Conservation (phyloP, 2,329 filamentous ascomycete species). For the Sporothrix globosa region DNA sequence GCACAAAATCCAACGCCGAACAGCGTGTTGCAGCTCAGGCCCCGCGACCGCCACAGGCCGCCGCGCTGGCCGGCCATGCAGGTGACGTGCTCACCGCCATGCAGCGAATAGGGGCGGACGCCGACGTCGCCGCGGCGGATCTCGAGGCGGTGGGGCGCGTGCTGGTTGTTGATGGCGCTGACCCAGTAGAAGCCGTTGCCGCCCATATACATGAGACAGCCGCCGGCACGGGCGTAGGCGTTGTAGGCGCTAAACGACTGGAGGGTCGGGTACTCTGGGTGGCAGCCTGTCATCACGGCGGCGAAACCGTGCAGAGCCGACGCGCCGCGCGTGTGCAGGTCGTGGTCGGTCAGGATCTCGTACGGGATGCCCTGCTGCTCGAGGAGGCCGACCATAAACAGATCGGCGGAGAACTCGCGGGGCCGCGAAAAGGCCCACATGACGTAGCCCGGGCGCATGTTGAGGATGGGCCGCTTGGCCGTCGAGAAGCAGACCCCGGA, state of each 20-base stretch:
- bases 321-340: constrained; percentile 40
- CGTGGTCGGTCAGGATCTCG: constrained; percentile 46
- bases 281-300: constrained; percentile 42
- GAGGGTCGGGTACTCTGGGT: constrained; percentile 44
- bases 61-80: constrained; percentile 36
- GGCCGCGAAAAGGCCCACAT: constrained; percentile 10
- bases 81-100: constrained; percentile 2
- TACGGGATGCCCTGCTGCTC: constrained; percentile 42
- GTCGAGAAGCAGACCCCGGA: constrained; percentile 44
- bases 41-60: constrained; percentile 44
- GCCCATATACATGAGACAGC: constrained; percentile 46
- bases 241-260: constrained; percentile 41
- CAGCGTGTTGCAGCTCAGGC: constrained; percentile 42
- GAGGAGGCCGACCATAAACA: constrained; percentile 44
- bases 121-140: constrained; percentile 11
- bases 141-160: constrained; percentile 39
- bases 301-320: constrained; percentile 36
- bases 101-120: background rate
- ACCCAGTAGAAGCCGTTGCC: constrained; percentile 47
- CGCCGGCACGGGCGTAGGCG: constrained; percentile 41
- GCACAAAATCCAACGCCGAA: constrained; percentile 43
- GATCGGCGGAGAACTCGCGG: constrained; percentile 39
- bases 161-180: constrained; percentile 41
- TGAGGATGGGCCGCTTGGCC: constrained; percentile 34
- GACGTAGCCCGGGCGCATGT: constrained; percentile 14